These are phyloP conservation scores for Vitis cinerea DNA, from an alignment of 164 flowering plant genomes.

Conservation along the genomic window DNA sequence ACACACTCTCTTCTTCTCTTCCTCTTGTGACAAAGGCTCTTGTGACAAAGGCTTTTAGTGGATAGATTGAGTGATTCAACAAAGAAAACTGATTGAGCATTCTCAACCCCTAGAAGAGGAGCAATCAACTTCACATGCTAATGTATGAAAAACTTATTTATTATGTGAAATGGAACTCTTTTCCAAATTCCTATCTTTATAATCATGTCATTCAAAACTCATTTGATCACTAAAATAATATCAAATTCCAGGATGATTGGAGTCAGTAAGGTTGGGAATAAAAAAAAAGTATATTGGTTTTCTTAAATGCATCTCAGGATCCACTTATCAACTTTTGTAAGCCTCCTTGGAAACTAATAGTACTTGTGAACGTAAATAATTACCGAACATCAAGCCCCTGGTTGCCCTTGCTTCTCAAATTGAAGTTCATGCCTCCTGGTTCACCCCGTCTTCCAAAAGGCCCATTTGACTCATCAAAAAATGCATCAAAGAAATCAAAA, in stretches of 20 bases:
- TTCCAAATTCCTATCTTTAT: too few relatives aligned
- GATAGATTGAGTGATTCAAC: not conserved
- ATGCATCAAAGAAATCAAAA: slow-evolving; percentile 72
- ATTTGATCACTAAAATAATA: not conserved
- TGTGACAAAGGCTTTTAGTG: not conserved
- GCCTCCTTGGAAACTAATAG: not conserved
- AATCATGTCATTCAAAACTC: not conserved
- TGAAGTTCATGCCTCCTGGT: slow-evolving; percentile 39
- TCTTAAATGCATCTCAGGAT: too few relatives aligned
- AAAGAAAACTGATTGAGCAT: not conserved
- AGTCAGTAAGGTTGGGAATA: not conserved
- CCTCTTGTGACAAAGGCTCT: not conserved
- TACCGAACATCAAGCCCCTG: slow-evolving; percentile 76
- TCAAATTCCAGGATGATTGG: too few relatives aligned
- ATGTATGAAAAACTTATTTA: too few relatives aligned
- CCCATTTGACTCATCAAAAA: slow-evolving; percentile 70
- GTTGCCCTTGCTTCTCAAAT: slow-evolving; percentile 35
- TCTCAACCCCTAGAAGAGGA: not conserved
- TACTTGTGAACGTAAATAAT: slow-evolving; percentile 3
- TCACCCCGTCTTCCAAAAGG: slow-evolving; percentile 65
- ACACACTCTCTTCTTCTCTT: not conserved
- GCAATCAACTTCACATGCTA: too few relatives aligned
- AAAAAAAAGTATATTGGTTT: not conserved
- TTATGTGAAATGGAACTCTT: too few relatives aligned
- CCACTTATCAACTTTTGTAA: too few relatives aligned